These are phyloP conservation scores for Croton setiger DNA, from an alignment of 441 rosid species.

Conservation along the genomic window DNA sequence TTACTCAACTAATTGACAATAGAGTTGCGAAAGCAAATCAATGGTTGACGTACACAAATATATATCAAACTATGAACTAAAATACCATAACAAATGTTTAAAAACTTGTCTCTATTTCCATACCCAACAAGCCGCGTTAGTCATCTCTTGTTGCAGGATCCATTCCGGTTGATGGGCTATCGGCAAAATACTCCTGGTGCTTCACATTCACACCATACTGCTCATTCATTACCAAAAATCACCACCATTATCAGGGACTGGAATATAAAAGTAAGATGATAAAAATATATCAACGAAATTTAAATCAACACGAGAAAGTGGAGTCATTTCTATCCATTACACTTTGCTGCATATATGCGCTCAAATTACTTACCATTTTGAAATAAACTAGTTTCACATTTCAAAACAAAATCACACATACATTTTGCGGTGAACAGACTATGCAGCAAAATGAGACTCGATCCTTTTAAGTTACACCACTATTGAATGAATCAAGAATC, in stretches of 20 bases:
- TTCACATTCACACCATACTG: conserved; percentile 90
- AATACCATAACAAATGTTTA: neutral
- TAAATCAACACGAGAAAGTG: neutral
- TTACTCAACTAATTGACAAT: neutral
- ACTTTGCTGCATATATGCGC: too few species aligned
- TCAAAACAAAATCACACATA: too few species aligned
- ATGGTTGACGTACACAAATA: conserved; percentile 1
- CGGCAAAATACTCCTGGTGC: conserved; percentile 95
- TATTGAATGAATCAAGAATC: too few species aligned
- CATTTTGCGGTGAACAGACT: too few species aligned
- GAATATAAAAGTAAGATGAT: neutral
- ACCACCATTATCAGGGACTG: neutral
- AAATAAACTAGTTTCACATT: too few species aligned
- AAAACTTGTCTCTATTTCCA: neutral
- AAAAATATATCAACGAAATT: neutral
- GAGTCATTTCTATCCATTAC: too few species aligned
- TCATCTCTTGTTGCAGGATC: conserved; percentile 81
- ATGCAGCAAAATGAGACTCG: too few species aligned
- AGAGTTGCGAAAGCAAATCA: neutral
- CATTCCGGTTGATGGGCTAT: conserved; percentile 76
- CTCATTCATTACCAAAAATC: conserved; percentile 14
- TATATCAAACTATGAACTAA: neutral
- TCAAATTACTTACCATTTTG: too few species aligned
- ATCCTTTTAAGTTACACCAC: too few species aligned
- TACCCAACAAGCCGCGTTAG: conserved; percentile 28